Evolutionary conservation across 495 filamentous ascomycete genomes (phyloP).

Genomic region (Tuber melanosporum): DNA sequence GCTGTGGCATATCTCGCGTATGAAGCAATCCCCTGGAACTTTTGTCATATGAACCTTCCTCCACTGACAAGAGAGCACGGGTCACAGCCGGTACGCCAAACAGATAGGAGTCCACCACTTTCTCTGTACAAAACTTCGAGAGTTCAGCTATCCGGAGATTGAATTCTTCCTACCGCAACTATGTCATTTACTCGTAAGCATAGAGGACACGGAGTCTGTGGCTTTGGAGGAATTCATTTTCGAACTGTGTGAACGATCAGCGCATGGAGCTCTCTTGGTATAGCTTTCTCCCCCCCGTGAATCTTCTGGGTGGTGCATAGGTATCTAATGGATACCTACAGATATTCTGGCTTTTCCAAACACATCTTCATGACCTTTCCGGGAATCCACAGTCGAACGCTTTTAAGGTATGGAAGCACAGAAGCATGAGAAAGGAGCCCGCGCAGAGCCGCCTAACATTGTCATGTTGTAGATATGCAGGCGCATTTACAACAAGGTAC

Average conservation of each 20-base stretch:
- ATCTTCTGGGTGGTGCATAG: slow-evolving; percentile 17
- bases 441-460: slow-evolving; percentile 16
- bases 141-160: slow-evolving; percentile 74
- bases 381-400: slow-evolving; percentile 59
- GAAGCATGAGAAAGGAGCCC: neutral
- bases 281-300: slow-evolving; percentile 36
- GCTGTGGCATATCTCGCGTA: slow-evolving; percentile 72
- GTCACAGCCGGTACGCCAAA: slow-evolving; percentile 64
- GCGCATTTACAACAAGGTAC: slow-evolving; percentile 70
- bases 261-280: slow-evolving; percentile 68
- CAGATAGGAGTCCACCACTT: slow-evolving; percentile 77
- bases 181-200: slow-evolving; percentile 70
- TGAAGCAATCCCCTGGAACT: slow-evolving; percentile 39
- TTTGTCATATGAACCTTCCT: slow-evolving; percentile 11
- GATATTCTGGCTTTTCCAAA: slow-evolving; percentile 81
- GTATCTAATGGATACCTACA: slow-evolving; percentile 42
- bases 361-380: slow-evolving; percentile 68
- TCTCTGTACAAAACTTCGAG: slow-evolving; percentile 69
- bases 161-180: slow-evolving; percentile 77
- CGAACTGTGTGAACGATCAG: slow-evolving; percentile 71
- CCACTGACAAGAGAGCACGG: slow-evolving; percentile 29
- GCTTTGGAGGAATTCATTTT: slow-evolving; percentile 73
- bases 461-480: slow-evolving; percentile 54
- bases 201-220: slow-evolving; percentile 73
- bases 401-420: slow-evolving; percentile 46